phyloP scores from a whole-genome alignment of 2,329 filamentous ascomycete genomes.

The Penicillium sp. region DNA sequence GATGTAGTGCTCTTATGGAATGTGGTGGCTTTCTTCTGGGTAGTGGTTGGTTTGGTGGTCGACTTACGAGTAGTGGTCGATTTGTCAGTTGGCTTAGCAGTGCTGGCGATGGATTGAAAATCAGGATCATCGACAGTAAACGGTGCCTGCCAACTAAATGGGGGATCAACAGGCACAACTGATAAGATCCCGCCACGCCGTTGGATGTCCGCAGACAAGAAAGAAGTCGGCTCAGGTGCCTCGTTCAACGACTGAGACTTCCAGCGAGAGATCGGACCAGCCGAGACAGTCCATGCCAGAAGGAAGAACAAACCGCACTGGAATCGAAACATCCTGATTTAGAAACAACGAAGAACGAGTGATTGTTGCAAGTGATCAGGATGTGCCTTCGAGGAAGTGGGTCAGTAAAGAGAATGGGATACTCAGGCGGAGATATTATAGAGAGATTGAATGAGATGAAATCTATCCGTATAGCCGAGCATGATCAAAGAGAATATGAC shows the following conservation, averaged over 20 bases:
- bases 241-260: constrained; percentile 3
- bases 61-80: neutral
- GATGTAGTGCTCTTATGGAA: neutral
- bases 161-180: neutral
- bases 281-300: constrained; percentile 19
- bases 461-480: neutral
- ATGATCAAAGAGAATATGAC: neutral
- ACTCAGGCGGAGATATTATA: constrained; percentile 7
- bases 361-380: neutral
- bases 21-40: neutral
- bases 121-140: neutral
- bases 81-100: neutral
- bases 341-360: constrained; percentile 2
- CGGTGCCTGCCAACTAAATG: neutral
- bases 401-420: neutral
- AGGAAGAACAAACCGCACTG: constrained; percentile 14
- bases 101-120: neutral
- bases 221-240: neutral
- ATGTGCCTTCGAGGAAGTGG: neutral
- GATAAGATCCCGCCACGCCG: neutral
- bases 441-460: neutral
- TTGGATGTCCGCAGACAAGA: neutral
- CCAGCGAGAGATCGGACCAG: constrained; percentile 30
- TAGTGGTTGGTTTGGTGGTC: neutral
- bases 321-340: constrained; percentile 19